Base-by-base conservation (phyloP, 2,329 filamentous ascomycete species). In the Chaetoscypha palmicola region DNA sequence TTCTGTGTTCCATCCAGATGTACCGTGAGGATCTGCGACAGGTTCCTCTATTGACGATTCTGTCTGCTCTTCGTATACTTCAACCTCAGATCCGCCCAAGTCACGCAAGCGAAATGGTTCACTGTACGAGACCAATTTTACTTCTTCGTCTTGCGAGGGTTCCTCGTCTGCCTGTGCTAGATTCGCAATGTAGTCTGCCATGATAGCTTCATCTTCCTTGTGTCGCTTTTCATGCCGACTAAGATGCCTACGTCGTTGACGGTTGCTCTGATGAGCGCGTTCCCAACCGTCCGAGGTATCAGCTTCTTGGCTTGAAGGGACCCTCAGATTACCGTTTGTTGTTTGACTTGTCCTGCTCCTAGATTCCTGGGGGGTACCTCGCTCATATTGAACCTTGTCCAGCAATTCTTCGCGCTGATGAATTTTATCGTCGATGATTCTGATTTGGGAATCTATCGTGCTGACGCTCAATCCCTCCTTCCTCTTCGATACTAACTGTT, bases 61-160 rank as follows among this genome's bases (percentile, higher is more conserved):
- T 30, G 35, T 40, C 32, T 55, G 56, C 3, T 52, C 53, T 11
- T 57, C 48, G 32, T 59, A 61, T 22, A 65, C 57, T 34, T 71
- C 67, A 26, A 64, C 63, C 48, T 71, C 64, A 11, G 62, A 62
- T 26, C 67, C 70, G 19, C 71, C 71, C 2, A 74, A 57, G 33
- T 73, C 68, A 43, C 67, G 64, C 7, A 46, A 40, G 19, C 49
- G 46, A 38, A 59, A 57, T 23, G 39, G 35, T 14, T 30, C 48
- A 14, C 42, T 41, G 26, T 37, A 24, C 4, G 20, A 9, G 7
- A 11, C 11, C 34, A 10, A 3, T 11, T 22, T 37, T 7, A 11
- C 21, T 23, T 37, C 34, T 10, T 10, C 34, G 22, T 3, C 30
- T 7, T 28, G 7, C 24, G 7, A 7, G 5, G 32, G 14, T 3